Conservation (phyloP, 345 rosid species). For the Reutealis trisperma region DNA sequence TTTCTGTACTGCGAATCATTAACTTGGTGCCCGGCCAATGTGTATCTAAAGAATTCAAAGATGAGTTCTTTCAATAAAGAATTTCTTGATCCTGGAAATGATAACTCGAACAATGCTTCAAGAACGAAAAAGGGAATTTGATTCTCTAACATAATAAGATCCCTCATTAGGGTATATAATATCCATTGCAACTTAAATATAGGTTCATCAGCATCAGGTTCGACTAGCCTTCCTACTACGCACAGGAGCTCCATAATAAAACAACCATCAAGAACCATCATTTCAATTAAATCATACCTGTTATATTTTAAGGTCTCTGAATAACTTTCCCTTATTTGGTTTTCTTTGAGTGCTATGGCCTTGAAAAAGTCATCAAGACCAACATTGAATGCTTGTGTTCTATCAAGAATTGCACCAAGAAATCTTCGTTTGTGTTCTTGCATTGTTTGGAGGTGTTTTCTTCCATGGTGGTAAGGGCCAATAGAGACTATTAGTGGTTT, state of each 20-base stretch:
- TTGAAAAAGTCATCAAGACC: neutral
- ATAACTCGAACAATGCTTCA: slow-evolving; percentile 1
- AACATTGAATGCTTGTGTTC: neutral
- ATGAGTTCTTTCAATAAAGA: neutral
- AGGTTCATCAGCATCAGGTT: slow-evolving; percentile 5
- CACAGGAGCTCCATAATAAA: slow-evolving; percentile 12
- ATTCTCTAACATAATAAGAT: slow-evolving; percentile 20
- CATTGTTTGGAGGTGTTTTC: slow-evolving; percentile 35
- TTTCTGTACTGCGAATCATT: neutral
- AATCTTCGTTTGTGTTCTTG: slow-evolving; percentile 40
- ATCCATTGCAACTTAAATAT: slow-evolving; percentile 12
- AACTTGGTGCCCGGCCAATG: neutral
- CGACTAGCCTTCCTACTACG: neutral
- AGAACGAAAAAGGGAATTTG: slow-evolving; percentile 23
- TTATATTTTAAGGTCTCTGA: neutral
- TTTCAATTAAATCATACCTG: slow-evolving; percentile 7
- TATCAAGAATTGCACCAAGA: neutral
- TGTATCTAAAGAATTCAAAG: slow-evolving; percentile 9
- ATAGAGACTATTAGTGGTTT: slow-evolving; percentile 48
- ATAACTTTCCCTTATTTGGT: slow-evolving; percentile 15
- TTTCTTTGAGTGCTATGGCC: neutral
- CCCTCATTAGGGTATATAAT: slow-evolving; percentile 12
- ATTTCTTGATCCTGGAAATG: neutral
- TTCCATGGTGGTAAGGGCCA: slow-evolving; percentile 46
- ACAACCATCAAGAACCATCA: slow-evolving; percentile 26